Evolutionary conservation across 305 asterid species (phyloP).

Genomic region (Fraxinus paxiana): DNA sequence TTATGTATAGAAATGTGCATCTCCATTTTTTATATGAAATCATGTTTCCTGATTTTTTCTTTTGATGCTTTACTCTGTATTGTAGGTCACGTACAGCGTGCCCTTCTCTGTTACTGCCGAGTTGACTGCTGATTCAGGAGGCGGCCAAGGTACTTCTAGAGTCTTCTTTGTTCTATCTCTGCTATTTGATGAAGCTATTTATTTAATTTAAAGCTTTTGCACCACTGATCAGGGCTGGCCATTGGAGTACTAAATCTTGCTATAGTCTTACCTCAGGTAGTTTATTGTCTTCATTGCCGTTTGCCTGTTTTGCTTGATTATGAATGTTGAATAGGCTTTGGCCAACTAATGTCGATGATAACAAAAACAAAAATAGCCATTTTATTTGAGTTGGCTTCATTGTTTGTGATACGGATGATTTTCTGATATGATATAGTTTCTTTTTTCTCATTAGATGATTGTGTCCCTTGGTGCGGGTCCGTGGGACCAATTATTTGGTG

Average conservation of each 20-base stretch:
- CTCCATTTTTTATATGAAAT: background rate
- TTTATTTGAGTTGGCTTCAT: background rate
- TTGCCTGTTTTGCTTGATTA: slow-evolving; percentile 1
- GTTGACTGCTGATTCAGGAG: slow-evolving; percentile 96
- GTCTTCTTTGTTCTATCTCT: slow-evolving; percentile 12
- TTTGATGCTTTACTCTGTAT: slow-evolving; percentile 25
- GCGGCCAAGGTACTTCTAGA: slow-evolving; percentile 80
- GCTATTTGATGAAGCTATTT: slow-evolving; percentile 12
- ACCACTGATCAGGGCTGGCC: slow-evolving; percentile 74
- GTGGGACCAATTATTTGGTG: slow-evolving; percentile 98
- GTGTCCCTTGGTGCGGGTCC: slow-evolving; percentile 99
- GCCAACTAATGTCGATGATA: background rate
- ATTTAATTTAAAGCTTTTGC: slow-evolving; percentile 21
- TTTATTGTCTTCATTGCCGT: background rate
- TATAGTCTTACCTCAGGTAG: slow-evolving; percentile 96
- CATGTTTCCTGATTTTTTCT: background rate
- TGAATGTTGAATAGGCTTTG: background rate
- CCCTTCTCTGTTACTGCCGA: slow-evolving; percentile 96
- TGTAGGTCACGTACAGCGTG: slow-evolving; percentile 86
- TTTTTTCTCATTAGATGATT: slow-evolving; percentile 52
- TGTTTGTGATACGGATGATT: background rate
- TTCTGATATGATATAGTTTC: slow-evolving; percentile 3
- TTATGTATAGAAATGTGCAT: background rate
- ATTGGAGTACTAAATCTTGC: slow-evolving; percentile 98
- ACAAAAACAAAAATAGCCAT: background rate